Conservation (phyloP, 371 early-diverging fungal species). For the Actinomucor elegans region DNA sequence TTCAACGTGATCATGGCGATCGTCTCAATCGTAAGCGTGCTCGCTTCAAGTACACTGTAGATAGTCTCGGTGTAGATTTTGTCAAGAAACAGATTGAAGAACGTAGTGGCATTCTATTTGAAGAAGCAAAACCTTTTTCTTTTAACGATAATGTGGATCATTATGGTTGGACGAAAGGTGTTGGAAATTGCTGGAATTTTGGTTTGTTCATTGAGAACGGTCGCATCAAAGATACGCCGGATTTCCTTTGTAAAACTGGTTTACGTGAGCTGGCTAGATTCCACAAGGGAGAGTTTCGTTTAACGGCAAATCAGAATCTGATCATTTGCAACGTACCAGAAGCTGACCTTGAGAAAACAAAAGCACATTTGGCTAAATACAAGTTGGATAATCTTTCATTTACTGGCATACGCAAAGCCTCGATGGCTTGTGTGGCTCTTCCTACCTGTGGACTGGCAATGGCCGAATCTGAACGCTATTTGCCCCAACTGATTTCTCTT, state of each 20-base stretch:
- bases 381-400: constrained; percentile 76
- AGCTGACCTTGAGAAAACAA: constrained; percentile 66
- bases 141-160: constrained; percentile 85
- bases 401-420: constrained; percentile 77
- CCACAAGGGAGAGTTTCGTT: constrained; percentile 74
- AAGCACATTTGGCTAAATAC: constrained; percentile 69
- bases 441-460: constrained; percentile 91
- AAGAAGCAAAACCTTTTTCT: constrained; percentile 60
- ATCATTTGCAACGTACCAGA: constrained; percentile 73
- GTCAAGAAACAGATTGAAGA: constrained; percentile 80
- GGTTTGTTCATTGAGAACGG: constrained; percentile 88
- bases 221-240: constrained; percentile 80
- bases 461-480: constrained; percentile 92
- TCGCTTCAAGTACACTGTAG: constrained; percentile 93
- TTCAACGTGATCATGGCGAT: constrained; percentile 91
- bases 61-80: constrained; percentile 85
- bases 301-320: constrained; percentile 87
- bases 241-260: constrained; percentile 70
- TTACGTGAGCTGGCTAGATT: constrained; percentile 75
- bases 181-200: constrained; percentile 71
- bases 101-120: constrained; percentile 68
- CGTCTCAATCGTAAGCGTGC: constrained; percentile 93
- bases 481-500: constrained; percentile 72
- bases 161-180: constrained; percentile 85
- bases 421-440: constrained; percentile 93